Evolutionary conservation across 164 flowering plant species (phyloP), one percentile per base, ranked within the genome.

Genomic region (Sedum album): DNA sequence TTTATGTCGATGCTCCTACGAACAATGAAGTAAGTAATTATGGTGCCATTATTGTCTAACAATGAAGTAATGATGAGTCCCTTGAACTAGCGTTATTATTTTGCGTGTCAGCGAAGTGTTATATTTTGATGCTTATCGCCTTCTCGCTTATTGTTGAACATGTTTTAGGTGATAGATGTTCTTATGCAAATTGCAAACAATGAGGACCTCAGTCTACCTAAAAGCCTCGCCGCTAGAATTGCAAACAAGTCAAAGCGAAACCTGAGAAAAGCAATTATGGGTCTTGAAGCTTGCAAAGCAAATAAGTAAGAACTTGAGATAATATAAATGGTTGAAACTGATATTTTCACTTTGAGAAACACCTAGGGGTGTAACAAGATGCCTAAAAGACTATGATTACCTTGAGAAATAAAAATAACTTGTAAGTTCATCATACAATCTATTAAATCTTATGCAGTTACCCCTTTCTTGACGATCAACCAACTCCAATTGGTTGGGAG

Each of bases 261-360:
- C 70, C 66, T 85, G 67, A 78, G 94, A 71, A 76, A 76, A 78
- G 94, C 94, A 73, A 82, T 86, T 65, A 85, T 86, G 94, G 89
- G 87, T 60, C 89, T 88, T 69, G 94, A 88, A 85, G 89, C 89
- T 44, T 85, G 94, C 85, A 88, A 80, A 80, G 81, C 86, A 51
- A 82, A 86, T 85, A 85, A 82, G 94, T 88, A 75, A 73, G 79
- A 9, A 64, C n/a, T 35, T 62, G 25, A 39, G 44, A 20, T 26
- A 35, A 51, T 46, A 18, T 35, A 5, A 13, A 49, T n/a, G 28
- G 36, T 41, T 17, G 65, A 39, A 33, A 5, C 31, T 2, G 4
- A 30, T 39, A 67, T 66, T 33, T 18, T 28, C 17, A 26, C 39
- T 26, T 35, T 28, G 44, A 28, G n/a, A 39, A 46, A 69, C 14